Base-by-base conservation (phyloP, 345 rosid species). In the Salix exigua region DNA sequence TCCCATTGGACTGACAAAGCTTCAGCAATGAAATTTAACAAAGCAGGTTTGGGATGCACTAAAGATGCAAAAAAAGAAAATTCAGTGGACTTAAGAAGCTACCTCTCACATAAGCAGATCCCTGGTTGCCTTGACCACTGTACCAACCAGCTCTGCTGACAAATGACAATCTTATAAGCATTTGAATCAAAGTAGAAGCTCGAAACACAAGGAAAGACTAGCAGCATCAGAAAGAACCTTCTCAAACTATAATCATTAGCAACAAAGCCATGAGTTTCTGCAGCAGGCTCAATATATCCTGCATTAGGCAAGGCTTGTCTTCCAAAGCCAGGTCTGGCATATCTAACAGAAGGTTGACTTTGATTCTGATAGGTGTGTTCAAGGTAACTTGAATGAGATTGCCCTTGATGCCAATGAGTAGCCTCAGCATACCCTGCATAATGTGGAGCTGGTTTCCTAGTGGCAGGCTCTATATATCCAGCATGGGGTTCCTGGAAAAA, bases 401-500 rank as follows among this genome's bases (percentile, higher is more conserved):
- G 75, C 48, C 40, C 7, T 55, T 75, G 75, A 53, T 28, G 68
- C 31, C 3, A 51, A 68, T 68, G 40, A 66, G 66, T 37, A 66
- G 80, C 60, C 35, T 55, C 68, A 53, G 46, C 14, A 44, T 11
- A 72, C 46, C 37, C 35, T 23, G 28, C 30, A 66, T 28, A 42
- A 60, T 76, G 62, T 37, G 14, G 65, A 53, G 68, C 76, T 12
- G 23, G 16, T 68, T 25, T 60, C 72, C 44, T 37, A 5, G 40
- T 31, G 23, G 66, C 38, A 31, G 72, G 64, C 58, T 71, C 76
- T 19, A 75, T 12, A 4, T 69, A 78, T 71, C 84, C 79, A 40
- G 75, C 84, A 75, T 71, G 79, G 11, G 82, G 79, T 60, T 74
- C 82, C 84, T 82, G 51, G 67, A 69, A 61, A 73, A 19, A 73